Conservation (phyloP, 1,139 yeast species). For the Protomyces inouyei region DNA sequence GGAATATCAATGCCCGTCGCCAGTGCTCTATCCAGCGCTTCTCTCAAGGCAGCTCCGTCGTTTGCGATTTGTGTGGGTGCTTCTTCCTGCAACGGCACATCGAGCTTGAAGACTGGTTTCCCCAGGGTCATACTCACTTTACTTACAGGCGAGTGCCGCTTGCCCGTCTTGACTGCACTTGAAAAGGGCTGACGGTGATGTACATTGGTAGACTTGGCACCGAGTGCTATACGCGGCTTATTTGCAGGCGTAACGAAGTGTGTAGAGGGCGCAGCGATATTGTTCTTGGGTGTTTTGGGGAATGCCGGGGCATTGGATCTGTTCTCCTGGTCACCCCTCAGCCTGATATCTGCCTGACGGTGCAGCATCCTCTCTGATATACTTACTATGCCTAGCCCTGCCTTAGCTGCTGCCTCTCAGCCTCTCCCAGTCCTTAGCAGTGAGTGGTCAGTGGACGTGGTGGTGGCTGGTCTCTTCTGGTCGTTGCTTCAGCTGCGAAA, state of each 20-base stretch:
- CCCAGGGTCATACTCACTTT: background rate
- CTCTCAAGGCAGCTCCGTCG: conserved; percentile 18
- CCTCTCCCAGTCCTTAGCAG: background rate
- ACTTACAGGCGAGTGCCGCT: conserved; percentile 16
- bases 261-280: background rate
- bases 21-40: conserved; percentile 17
- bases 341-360: conserved; percentile 23
- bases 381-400: background rate
- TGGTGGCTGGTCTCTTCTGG: background rate
- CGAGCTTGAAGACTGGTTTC: background rate
- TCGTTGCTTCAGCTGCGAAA: background rate
- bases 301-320: conserved; percentile 4
- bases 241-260: conserved; percentile 21
- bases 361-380: background rate
- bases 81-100: background rate
- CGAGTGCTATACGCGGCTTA: conserved; percentile 19
- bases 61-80: background rate
- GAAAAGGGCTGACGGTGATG: conserved; percentile 23
- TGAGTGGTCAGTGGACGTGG: background rate
- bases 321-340: conserved; percentile 21
- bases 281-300: conserved; percentile 25
- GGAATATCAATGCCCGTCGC: conserved; percentile 19
- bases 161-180: conserved; percentile 21
- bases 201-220: conserved; percentile 20
- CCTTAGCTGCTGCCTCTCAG: background rate